Evolutionary conservation across 768 basidiomycete genomes (phyloP).

Genomic region (Mrakia hoshinonis): DNA sequence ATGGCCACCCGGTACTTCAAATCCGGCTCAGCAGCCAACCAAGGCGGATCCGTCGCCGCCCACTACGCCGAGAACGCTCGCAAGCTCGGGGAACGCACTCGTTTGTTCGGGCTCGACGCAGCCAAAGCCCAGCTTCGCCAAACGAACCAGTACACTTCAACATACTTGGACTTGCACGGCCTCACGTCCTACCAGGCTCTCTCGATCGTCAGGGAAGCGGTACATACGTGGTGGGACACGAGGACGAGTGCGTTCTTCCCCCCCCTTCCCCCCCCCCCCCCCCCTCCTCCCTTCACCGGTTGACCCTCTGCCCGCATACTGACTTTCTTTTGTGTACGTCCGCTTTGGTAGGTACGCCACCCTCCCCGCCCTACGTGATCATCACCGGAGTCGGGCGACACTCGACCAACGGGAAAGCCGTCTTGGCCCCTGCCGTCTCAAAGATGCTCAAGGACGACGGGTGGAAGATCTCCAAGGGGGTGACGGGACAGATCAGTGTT

Average conservation of each 20-base stretch:
- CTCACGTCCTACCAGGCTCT: conserved; percentile 23
- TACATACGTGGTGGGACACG: conserved; percentile 19
- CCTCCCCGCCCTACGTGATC: conserved; percentile 15
- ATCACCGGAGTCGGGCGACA: conserved; percentile 21
- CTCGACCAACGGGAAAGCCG: not conserved
- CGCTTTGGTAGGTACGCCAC: not conserved
- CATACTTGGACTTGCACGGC: conserved; percentile 25
- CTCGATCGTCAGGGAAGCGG: conserved; percentile 6
- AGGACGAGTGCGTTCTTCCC: not conserved
- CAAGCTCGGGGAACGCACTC: not conserved
- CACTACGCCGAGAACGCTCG: conserved; percentile 18
- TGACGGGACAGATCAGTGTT: not conserved
- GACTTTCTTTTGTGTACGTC: not conserved
- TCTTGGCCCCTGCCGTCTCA: conserved; percentile 10
- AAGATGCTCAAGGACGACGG: conserved; percentile 17
- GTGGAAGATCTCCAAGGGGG: conserved; percentile 14
- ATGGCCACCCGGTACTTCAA: conserved; percentile 2
- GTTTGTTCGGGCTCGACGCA: not conserved
- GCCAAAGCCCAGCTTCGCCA: not conserved
- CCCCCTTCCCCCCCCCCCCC: too few species aligned
- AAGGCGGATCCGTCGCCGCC: conserved; percentile 8
- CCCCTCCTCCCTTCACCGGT: not conserved
- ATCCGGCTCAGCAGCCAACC: not conserved
- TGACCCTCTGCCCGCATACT: not conserved
- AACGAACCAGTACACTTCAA: not conserved